Percentiles rank a stretch among this genome's conserved stretches.
Evolutionary conservation across 805 yeast genomes (phyloP).

Genomic region (Pichia eremophila): DNA sequence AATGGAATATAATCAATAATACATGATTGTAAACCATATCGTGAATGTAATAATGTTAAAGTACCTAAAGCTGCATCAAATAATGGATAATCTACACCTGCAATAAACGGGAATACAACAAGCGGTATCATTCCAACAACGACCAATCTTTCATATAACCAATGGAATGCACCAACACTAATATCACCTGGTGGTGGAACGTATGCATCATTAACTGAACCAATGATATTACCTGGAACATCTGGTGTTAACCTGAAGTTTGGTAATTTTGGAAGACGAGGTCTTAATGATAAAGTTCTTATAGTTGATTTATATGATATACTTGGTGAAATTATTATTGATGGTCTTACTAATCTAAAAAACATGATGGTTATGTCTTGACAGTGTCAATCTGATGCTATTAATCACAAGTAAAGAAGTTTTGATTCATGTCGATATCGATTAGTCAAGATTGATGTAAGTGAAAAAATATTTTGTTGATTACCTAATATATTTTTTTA

Average conservation of each 20-base stretch:
- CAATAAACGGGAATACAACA: slow-evolving; percentile 61
- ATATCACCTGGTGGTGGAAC: slow-evolving; percentile 52
- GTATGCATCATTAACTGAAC: slow-evolving; percentile 89
- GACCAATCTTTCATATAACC: slow-evolving; percentile 79
- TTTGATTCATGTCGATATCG: too few species aligned
- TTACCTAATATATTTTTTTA: background rate
- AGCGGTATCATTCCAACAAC: slow-evolving; percentile 71
- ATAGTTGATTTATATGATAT: background rate
- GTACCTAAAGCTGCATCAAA: slow-evolving; percentile 66
- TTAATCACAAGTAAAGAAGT: too few species aligned
- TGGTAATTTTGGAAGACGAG: slow-evolving; percentile 15
- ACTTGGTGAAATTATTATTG: background rate
- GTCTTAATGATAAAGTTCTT: slow-evolving; percentile 15
- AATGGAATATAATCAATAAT: slow-evolving; percentile 86
- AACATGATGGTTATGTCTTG: background rate
- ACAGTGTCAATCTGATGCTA: too few species aligned
- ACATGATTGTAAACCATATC: slow-evolving; percentile 83
- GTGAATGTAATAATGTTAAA: slow-evolving; percentile 64
- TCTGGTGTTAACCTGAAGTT: slow-evolving; percentile 53
- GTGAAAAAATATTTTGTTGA: background rate
- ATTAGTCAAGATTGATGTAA: too few species aligned
- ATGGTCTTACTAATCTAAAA: slow-evolving; percentile 2
- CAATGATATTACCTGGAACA: slow-evolving; percentile 84
- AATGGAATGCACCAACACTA: slow-evolving; percentile 79
- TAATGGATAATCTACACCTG: slow-evolving; percentile 62